A percentile compares a stretch with the other conserved stretches of the same genome.
These are phyloP conservation scores for Linderina pennispora DNA, from an alignment of 192 early-diverging fungal genomes.

Conservation along the genomic window DNA sequence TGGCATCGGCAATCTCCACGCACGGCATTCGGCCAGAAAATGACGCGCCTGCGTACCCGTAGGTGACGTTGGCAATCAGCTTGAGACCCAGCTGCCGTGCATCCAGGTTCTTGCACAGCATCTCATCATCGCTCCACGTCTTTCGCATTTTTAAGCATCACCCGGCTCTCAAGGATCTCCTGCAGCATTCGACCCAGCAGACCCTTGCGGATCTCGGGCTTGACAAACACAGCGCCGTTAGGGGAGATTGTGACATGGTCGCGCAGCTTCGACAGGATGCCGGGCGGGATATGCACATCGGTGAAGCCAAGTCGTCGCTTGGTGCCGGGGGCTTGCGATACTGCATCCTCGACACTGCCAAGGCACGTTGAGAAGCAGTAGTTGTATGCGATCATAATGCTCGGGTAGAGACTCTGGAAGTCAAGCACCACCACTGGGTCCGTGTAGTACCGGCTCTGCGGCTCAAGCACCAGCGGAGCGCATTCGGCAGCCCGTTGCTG, in stretches of 20 bases:
- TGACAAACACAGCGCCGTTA: conserved; percentile 84
- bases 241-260: conserved; percentile 73
- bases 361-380: conserved; percentile 92
- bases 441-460: conserved; percentile 72
- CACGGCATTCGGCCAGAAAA: conserved; percentile 90
- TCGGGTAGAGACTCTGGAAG: conserved; percentile 92
- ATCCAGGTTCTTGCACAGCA: conserved; percentile 63
- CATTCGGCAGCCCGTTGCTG: conserved; percentile 73
- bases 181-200: conserved; percentile 73
- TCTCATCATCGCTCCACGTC: conserved; percentile 29
- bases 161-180: conserved; percentile 83
- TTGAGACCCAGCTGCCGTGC: conserved; percentile 84
- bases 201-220: conserved; percentile 73
- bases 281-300: conserved; percentile 53
- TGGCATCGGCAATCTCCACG: conserved; percentile 84
- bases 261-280: conserved; percentile 54
- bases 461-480: conserved; percentile 87
- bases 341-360: conserved; percentile 44
- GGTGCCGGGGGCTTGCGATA: conserved; percentile 10
- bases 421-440: conserved; percentile 86
- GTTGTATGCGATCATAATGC: conserved; percentile 96
- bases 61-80: conserved; percentile 89
- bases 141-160: conserved; percentile 87
- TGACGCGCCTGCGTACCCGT: conserved; percentile 78
- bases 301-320: conserved; percentile 59